phyloP scores from a whole-genome alignment of 441 rosid species.

The Erodium texanum region DNA sequence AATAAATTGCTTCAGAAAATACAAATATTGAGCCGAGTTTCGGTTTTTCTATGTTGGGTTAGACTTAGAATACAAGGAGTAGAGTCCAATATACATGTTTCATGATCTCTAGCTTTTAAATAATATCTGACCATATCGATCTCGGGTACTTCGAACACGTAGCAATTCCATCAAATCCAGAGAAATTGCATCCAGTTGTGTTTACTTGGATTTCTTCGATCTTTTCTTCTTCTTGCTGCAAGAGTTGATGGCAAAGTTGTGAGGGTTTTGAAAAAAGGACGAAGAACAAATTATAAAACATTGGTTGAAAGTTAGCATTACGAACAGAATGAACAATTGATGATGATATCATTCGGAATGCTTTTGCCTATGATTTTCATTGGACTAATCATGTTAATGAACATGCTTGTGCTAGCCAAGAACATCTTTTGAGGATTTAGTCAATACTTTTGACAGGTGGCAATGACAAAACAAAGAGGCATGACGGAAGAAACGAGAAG shows the following conservation, averaged over 20 bases:
- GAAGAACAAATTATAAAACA: neutral
- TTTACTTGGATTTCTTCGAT: slow-evolving; percentile 25
- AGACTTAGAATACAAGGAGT: too few relatives aligned
- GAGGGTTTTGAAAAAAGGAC: neutral
- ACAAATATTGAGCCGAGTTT: too few relatives aligned
- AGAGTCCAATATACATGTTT: too few relatives aligned
- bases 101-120: too few relatives aligned
- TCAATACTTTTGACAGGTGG: neutral
- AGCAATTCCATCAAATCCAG: too few relatives aligned
- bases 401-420: neutral
- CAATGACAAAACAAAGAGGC: neutral
- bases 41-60: too few relatives aligned
- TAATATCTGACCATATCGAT: too few relatives aligned
- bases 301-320: neutral
- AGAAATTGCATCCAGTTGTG: too few relatives aligned
- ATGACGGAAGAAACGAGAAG: neutral
- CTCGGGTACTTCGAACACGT: too few relatives aligned
- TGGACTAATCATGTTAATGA: neutral
- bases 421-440: neutral
- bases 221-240: slow-evolving; percentile 35
- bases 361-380: too few relatives aligned
- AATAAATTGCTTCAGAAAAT: too few relatives aligned
- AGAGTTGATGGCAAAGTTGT: neutral
- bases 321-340: neutral
- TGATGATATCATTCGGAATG: too few relatives aligned